phyloP scores from a whole-genome alignment of 345 rosid genomes.

The Moricandia arvensis region DNA sequence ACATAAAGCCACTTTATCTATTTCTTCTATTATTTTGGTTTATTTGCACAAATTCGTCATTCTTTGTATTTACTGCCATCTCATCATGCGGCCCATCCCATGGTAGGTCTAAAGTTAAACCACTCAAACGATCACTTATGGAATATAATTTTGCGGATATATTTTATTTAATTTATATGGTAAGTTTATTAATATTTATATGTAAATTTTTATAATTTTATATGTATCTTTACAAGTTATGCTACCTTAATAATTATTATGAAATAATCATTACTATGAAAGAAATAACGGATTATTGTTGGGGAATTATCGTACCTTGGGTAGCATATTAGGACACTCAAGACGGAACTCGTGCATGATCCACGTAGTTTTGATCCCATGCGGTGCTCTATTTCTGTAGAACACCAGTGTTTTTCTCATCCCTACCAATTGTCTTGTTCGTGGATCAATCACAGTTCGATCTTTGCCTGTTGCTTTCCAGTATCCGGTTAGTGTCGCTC shows the following conservation, averaged over 20 bases:
- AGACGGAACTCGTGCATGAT: slow-evolving; percentile 99
- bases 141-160: too few species aligned
- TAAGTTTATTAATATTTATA: too few species aligned
- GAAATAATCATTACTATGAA: slow-evolving; percentile 25
- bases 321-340: slow-evolving; percentile 87
- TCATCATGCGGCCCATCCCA: too few species aligned
- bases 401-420: slow-evolving; percentile 98
- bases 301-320: slow-evolving; percentile 56
- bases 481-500: slow-evolving; percentile 82
- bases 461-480: slow-evolving; percentile 99
- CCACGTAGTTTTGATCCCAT: slow-evolving; percentile 95
- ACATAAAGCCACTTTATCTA: slow-evolving; percentile 36
- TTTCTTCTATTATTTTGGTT: slow-evolving; percentile 22
- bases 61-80: too few species aligned
- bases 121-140: too few species aligned
- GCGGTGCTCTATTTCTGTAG: slow-evolving; percentile 85
- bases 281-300: slow-evolving; percentile 9
- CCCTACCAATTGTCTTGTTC: slow-evolving; percentile 65
- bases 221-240: too few species aligned
- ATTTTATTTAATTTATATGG: too few species aligned
- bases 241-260: slow-evolving; percentile 10
- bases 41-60: slow-evolving; percentile 1
- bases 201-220: too few species aligned
- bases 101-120: too few species aligned
- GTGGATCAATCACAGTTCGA: slow-evolving; percentile 72